Conservation (phyloP, 768 basidiomycete genomes). For the Psilocybe subaeruginosa region DNA sequence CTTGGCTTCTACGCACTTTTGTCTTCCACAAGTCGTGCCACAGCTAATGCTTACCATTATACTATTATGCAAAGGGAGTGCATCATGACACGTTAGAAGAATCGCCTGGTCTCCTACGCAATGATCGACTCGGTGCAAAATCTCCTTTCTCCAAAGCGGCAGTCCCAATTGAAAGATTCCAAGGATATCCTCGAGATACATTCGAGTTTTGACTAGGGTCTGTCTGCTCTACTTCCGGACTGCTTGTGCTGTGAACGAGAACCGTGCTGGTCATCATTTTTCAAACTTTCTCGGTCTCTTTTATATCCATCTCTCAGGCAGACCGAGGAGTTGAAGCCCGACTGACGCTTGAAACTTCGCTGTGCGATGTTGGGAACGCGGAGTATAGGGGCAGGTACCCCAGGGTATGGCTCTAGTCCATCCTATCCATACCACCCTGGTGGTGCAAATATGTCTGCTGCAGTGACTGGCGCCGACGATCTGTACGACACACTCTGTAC, state of each 20-base stretch:
- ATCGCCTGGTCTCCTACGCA: background rate
- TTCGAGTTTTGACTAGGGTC: too few relatives aligned
- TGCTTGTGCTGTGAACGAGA: background rate
- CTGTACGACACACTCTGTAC: background rate
- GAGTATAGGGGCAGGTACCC: slow-evolving; percentile 23
- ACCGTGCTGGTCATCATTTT: background rate
- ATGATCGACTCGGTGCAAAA: background rate
- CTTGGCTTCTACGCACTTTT: too few relatives aligned
- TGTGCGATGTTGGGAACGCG: slow-evolving; percentile 22
- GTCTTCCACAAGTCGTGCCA: too few relatives aligned
- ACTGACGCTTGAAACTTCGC: background rate
- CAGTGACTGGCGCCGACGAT: background rate
- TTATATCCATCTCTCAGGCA: too few relatives aligned
- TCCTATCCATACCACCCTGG: background rate
- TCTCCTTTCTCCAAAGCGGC: background rate
- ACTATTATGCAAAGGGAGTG: too few relatives aligned
- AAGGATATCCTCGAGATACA: too few relatives aligned
- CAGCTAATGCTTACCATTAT: too few relatives aligned
- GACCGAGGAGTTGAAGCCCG: too few relatives aligned
- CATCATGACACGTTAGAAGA: too few relatives aligned
- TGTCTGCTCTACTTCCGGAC: background rate
- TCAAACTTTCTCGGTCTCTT: too few relatives aligned
- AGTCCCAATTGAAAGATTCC: too few relatives aligned
- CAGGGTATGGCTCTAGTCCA: background rate
- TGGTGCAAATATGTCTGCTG: background rate